Evolutionary conservation across 108 stramenopile species (phyloP).

Genomic region (Cylindrotheca closterium): DNA sequence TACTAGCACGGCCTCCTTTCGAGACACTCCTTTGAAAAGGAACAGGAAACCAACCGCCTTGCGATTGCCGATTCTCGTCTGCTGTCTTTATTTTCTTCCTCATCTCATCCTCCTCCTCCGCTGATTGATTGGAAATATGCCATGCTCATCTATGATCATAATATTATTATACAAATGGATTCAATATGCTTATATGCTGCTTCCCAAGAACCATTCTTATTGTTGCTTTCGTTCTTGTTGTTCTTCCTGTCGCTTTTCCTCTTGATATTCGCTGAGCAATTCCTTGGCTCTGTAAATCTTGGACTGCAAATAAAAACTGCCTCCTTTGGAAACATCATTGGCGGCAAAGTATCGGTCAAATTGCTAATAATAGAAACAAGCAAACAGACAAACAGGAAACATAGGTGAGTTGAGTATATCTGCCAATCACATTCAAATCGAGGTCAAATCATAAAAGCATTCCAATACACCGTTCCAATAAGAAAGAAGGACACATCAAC

Average conservation of each 20-base stretch:
- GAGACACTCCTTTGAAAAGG: no score
- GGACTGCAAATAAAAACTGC: conserved; percentile 97
- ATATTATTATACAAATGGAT: no score
- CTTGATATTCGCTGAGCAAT: conserved; percentile 71
- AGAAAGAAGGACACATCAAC: not conserved
- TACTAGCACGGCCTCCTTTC: no score
- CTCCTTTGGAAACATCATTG: conserved; percentile 92
- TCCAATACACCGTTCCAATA: not conserved
- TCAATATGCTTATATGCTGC: no score
- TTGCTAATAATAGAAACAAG: conserved; percentile 54
- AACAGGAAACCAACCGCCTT: no score
- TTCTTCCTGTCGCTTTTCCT: conserved; percentile 62
- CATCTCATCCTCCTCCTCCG: no score
- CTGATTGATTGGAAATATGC: no score
- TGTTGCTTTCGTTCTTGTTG: conserved; percentile 11
- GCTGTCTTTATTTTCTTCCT: no score
- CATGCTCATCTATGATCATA: no score
- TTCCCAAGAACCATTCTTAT: no score
- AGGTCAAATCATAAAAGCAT: no score
- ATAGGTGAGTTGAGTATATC: not conserved
- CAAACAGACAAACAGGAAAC: conserved; percentile 1
- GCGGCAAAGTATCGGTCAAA: conserved; percentile 90
- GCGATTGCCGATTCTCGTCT: no score
- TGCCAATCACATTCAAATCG: conserved; percentile 8
- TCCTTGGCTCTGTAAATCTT: conserved; percentile 96